Evolutionary conservation across 305 asterid species (phyloP).

Genomic region (Fraxinus platypoda): DNA sequence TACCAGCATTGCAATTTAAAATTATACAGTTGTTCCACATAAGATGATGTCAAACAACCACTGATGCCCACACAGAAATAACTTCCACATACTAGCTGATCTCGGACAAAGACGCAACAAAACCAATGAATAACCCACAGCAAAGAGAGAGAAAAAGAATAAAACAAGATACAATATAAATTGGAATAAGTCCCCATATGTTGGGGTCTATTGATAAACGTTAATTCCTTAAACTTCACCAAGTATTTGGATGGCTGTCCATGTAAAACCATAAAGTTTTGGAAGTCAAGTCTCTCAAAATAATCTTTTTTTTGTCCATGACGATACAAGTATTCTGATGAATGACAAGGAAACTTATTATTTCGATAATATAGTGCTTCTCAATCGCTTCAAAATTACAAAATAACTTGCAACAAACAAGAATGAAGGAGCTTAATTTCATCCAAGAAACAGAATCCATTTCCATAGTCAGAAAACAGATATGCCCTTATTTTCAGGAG

Average conservation of each 20-base stretch:
- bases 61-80: slow-evolving; percentile 1
- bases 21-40: neutral
- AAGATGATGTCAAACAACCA: neutral
- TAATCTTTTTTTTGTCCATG: neutral
- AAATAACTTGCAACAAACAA: neutral
- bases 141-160: neutral
- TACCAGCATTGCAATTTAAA: neutral
- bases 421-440: neutral
- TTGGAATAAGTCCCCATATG: neutral
- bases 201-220: neutral
- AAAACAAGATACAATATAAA: neutral
- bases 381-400: neutral
- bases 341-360: neutral
- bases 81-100: neutral
- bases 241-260: neutral
- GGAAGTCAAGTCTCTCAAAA: neutral
- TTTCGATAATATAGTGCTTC: neutral
- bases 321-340: neutral
- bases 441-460: neutral
- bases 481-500: neutral
- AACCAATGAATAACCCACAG: neutral
- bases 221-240: neutral
- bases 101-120: neutral
- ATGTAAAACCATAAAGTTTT: neutral
- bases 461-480: neutral